Evolutionary conservation across 1,284 basidiomycete species (phyloP).

Genomic region (Microbotryum scabiosae): DNA sequence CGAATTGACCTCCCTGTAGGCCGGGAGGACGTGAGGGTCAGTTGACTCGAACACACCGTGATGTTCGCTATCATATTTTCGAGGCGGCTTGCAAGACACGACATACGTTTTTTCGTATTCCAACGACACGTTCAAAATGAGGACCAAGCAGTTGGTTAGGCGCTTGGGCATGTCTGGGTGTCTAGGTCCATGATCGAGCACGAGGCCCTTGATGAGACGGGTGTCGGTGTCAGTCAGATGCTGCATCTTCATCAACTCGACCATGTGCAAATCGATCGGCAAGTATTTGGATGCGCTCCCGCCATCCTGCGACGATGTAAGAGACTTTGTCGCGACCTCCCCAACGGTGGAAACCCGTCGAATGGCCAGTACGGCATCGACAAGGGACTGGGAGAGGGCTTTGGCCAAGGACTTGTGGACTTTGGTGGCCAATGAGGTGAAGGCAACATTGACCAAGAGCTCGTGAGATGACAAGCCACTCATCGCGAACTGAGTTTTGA

Average conservation of each 20-base stretch:
- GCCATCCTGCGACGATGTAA: conserved; percentile 44
- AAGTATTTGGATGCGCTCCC: conserved; percentile 44
- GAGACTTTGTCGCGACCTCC: conserved; percentile 44
- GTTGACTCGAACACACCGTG: neutral
- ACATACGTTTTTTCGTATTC: conserved; percentile 99
- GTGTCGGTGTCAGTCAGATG: conserved; percentile 97
- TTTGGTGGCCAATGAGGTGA: conserved; percentile 93
- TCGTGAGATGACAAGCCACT: conserved; percentile 61
- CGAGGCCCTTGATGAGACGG: conserved; percentile 89
- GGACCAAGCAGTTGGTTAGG: conserved; percentile 89
- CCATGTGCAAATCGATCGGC: conserved; percentile 98
- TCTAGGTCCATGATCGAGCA: conserved; percentile 85
- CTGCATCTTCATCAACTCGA: conserved; percentile 99
- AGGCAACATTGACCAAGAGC: conserved; percentile 82
- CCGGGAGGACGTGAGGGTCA: conserved; percentile 16
- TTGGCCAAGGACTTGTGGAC: conserved; percentile 73
- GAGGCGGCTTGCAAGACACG: neutral
- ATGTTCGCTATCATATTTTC: neutral
- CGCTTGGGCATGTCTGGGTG: conserved; percentile 99
- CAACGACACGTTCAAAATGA: conserved; percentile 94
- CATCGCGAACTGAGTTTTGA: conserved; percentile 58
- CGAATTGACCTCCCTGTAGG: conserved; percentile 87
- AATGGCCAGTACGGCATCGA: conserved; percentile 90
- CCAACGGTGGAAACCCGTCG: conserved; percentile 39
- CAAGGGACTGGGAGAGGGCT: conserved; percentile 82